A percentile compares a stretch with the other conserved stretches of the same genome.
Conservation (phyloP, 495 filamentous ascomycete species). For the Xylaria scruposa region DNA sequence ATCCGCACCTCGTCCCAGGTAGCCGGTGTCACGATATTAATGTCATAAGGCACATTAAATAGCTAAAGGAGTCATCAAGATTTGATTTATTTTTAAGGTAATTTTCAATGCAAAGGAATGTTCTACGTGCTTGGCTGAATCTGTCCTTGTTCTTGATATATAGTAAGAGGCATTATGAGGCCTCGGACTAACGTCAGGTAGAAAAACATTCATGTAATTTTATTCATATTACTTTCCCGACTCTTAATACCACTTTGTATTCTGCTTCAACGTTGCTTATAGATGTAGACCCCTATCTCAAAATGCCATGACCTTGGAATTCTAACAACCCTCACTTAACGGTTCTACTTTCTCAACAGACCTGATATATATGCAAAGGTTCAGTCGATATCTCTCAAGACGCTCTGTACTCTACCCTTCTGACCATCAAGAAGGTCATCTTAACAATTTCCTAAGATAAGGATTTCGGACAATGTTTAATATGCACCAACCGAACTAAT, state of each 20-base stretch:
- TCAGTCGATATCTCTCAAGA: not conserved
- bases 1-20: constrained; percentile 1
- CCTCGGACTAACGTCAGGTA: no score
- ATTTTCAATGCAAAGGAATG: not conserved
- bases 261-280: no score
- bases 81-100: not conserved
- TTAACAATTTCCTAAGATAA: not conserved
- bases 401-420: not conserved
- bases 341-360: not conserved
- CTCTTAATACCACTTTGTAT: not conserved
- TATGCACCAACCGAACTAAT: not conserved
- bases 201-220: no score
- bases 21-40: not conserved
- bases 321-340: not conserved
- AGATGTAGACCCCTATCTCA: no score
- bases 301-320: no score
- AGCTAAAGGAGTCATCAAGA: not conserved
- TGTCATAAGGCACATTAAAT: not conserved
- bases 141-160: not conserved
- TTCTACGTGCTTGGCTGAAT: not conserved
- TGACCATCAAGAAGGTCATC: not conserved
- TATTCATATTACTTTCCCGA: not conserved
- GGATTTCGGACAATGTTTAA: not conserved
- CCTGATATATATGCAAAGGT: not conserved
- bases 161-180: no score